These are phyloP conservation scores for Aphanomyces invadans DNA, from an alignment of 352 stramenopile genomes.

Conservation along the genomic window DNA sequence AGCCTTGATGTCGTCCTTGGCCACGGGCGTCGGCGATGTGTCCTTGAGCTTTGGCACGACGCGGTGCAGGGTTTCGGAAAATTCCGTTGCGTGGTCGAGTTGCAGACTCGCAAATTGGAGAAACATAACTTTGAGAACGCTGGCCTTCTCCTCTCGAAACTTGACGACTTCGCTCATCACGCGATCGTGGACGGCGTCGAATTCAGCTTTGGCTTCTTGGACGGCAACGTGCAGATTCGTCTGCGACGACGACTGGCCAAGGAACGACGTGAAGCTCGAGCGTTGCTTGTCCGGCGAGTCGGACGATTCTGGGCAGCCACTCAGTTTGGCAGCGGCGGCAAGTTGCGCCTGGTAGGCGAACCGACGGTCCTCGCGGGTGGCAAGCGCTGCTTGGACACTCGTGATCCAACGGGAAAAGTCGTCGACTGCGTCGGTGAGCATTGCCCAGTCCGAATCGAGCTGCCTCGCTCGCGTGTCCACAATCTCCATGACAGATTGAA, in stretches of 20 bases:
- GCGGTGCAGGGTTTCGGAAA: constrained; percentile 11
- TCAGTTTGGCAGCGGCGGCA: constrained; percentile 28
- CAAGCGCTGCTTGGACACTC: constrained; percentile 55
- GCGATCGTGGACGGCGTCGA: constrained; percentile 60
- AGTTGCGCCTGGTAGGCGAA: constrained; percentile 74
- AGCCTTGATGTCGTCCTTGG: neutral
- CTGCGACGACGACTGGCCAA: constrained; percentile 23
- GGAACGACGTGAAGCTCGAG: constrained; percentile 15
- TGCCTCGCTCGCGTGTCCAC: constrained; percentile 67
- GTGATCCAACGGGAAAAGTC: constrained; percentile 70
- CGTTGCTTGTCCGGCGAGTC: constrained; percentile 29
- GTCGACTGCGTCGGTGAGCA: constrained; percentile 53
- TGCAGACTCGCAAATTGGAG: constrained; percentile 39
- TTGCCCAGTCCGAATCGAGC: constrained; percentile 62
- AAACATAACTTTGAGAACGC: constrained; percentile 66
- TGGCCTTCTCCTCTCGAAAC: constrained; percentile 65
- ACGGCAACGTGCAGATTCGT: constrained; percentile 29
- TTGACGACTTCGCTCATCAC: constrained; percentile 67
- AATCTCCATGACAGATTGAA: constrained; percentile 48
- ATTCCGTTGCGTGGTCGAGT: neutral
- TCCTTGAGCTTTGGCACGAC: constrained; percentile 18
- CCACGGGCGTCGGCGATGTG: neutral
- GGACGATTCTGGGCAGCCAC: constrained; percentile 9
- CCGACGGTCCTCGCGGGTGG: constrained; percentile 69
- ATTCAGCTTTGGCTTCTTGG: constrained; percentile 61